Evolutionary conservation across 306 rosid genomes (phyloP).

Genomic region (Carpinus viminea): DNA sequence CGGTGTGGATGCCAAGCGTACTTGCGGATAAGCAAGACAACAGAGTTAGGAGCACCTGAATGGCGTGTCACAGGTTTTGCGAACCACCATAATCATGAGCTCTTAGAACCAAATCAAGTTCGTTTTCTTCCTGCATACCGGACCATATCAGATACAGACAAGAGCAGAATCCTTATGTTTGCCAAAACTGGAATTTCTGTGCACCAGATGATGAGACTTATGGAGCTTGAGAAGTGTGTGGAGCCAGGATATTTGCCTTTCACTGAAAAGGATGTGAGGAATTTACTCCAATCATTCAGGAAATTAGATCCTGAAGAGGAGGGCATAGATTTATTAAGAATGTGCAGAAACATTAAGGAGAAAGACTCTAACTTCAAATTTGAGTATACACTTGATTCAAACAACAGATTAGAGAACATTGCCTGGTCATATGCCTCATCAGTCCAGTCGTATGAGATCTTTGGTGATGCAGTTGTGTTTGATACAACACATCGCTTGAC

Average conservation of each 20-base stretch:
- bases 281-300: slow-evolving; percentile 85
- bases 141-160: slow-evolving; percentile 84
- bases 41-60: slow-evolving; percentile 78
- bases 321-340: slow-evolving; percentile 77
- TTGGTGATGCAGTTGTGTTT: slow-evolving; percentile 91
- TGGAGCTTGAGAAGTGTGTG: slow-evolving; percentile 96
- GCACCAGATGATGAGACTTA: slow-evolving; percentile 96
- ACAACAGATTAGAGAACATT: slow-evolving; percentile 75
- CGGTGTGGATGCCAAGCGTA: slow-evolving; percentile 94
- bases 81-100: slow-evolving; percentile 90
- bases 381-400: slow-evolving; percentile 73
- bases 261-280: slow-evolving; percentile 95
- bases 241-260: slow-evolving; percentile 93
- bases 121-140: slow-evolving; percentile 98
- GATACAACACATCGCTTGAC: slow-evolving; percentile 90
- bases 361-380: slow-evolving; percentile 88
- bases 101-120: slow-evolving; percentile 92
- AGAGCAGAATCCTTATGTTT: slow-evolving; percentile 85
- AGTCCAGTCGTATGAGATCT: slow-evolving; percentile 69
- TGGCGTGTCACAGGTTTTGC: slow-evolving; percentile 98
- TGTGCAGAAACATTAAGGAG: slow-evolving; percentile 88
- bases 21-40: slow-evolving; percentile 86
- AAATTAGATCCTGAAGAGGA: slow-evolving; percentile 91
- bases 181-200: slow-evolving; percentile 95
- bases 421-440: slow-evolving; percentile 98